Evolutionary conservation across 257 asterid genomes (phyloP).

Genomic region (Penstemon eatonii): DNA sequence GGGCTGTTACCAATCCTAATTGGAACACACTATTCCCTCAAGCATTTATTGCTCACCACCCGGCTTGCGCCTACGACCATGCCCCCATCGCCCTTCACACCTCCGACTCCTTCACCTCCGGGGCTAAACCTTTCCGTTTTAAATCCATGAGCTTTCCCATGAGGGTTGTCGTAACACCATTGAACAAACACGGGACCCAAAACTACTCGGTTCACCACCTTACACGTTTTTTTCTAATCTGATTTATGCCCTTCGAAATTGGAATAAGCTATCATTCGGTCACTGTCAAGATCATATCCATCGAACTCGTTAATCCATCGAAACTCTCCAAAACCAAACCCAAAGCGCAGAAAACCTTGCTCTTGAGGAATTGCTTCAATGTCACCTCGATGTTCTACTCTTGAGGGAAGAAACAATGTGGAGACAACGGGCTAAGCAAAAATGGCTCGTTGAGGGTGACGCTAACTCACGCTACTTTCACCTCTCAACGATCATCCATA

Average conservation of each 20-base stretch:
- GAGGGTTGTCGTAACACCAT: not conserved
- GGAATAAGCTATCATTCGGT: not conserved
- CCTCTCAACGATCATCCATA: not conserved
- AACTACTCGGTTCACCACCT: not conserved
- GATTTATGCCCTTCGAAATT: not conserved
- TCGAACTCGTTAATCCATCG: not conserved
- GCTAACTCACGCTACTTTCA: not conserved
- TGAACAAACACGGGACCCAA: not conserved
- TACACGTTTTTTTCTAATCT: not conserved
- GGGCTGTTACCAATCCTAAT: not conserved
- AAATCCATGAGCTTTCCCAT: not conserved
- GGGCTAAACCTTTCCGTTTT: not conserved
- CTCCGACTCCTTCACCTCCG: too few relatives aligned
- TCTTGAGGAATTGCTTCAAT: not conserved
- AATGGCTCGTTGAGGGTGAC: not conserved
- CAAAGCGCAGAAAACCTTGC: not conserved
- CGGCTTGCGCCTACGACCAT: not conserved
- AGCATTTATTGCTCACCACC: not conserved
- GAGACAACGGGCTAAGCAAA: not conserved
- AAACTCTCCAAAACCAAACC: not conserved
- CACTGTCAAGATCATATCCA: not conserved
- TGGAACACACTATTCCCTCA: not conserved
- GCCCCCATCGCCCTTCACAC: not conserved
- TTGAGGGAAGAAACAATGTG: not conserved
- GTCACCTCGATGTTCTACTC: not conserved